Percentiles rank a stretch among this genome's conserved stretches.
Evolutionary conservation across 2,329 filamentous ascomycete genomes (phyloP).

Genomic region (Cytospora piceae): DNA sequence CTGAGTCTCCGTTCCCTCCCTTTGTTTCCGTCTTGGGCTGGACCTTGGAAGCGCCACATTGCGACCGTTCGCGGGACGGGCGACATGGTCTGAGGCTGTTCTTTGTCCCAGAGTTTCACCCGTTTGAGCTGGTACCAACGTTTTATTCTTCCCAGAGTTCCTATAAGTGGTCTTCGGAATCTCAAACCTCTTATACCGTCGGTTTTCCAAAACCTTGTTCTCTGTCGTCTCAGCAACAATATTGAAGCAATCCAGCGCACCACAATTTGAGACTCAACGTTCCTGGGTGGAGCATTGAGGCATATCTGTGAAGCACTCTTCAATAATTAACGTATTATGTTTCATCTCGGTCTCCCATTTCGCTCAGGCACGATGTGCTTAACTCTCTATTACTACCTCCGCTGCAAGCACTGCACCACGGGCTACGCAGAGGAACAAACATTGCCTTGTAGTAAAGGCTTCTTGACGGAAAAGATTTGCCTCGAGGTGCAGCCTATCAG

Average conservation of each 20-base stretch:
- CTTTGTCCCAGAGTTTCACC: constrained; percentile 1
- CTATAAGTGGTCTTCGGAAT: not conserved
- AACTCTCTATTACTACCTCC: constrained; percentile 14
- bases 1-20: not conserved
- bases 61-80: constrained; percentile 4
- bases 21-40: not conserved
- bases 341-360: not conserved
- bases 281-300: not conserved
- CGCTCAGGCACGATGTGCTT: constrained; percentile 15
- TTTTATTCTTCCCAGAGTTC: not conserved
- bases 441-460: constrained; percentile 8
- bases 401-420: constrained; percentile 23
- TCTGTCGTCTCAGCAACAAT: not conserved
- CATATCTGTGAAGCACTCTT: not conserved
- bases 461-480: constrained; percentile 9
- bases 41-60: not conserved
- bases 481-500: not conserved
- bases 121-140: too few species aligned
- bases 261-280: not conserved
- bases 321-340: not conserved
- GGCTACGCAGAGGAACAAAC: constrained; percentile 2
- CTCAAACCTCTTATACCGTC: too few species aligned
- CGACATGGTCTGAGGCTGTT: not conserved
- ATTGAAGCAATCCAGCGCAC: not conserved
- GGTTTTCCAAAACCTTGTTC: too few species aligned